Percentiles rank a stretch among this genome's conserved stretches.
Conservation (phyloP, 2,329 filamentous ascomycete genomes). For the Fonsecaea erecta region DNA sequence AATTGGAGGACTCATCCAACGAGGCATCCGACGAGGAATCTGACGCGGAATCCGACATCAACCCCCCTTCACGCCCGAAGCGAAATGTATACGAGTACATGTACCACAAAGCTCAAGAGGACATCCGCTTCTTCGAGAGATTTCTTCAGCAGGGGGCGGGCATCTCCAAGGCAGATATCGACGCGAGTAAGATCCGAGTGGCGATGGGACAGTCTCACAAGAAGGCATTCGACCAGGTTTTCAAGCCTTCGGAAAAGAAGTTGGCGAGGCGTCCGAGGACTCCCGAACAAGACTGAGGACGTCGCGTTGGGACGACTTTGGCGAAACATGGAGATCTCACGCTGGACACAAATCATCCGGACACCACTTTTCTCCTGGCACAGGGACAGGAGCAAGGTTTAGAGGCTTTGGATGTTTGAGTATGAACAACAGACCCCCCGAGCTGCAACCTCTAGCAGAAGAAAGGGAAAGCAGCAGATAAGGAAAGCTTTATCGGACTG, state of each 20-base stretch:
- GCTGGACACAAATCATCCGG: no score
- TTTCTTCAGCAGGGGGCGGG: conserved; percentile 5
- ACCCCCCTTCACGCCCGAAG: neutral
- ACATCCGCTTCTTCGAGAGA: neutral
- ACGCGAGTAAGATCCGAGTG: neutral
- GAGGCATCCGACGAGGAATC: neutral
- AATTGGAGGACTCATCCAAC: neutral
- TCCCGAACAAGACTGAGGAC: neutral
- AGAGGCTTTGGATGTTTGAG: no score
- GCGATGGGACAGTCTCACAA: neutral
- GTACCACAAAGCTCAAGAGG: neutral
- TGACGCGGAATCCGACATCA: neutral
- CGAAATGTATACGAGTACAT: neutral
- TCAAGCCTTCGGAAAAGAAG: neutral
- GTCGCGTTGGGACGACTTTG: no score
- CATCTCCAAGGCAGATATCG: neutral
- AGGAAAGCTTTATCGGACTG: no score
- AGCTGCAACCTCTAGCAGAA: no score
- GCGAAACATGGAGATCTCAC: no score
- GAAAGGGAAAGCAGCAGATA: no score
- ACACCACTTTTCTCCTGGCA: no score
- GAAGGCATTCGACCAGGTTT: neutral
- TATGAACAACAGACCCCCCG: no score
- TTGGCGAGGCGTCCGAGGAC: neutral
- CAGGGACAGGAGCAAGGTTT: no score